Conservation (phyloP, 2,329 filamentous ascomycete species). For the Fusarium sp. region DNA sequence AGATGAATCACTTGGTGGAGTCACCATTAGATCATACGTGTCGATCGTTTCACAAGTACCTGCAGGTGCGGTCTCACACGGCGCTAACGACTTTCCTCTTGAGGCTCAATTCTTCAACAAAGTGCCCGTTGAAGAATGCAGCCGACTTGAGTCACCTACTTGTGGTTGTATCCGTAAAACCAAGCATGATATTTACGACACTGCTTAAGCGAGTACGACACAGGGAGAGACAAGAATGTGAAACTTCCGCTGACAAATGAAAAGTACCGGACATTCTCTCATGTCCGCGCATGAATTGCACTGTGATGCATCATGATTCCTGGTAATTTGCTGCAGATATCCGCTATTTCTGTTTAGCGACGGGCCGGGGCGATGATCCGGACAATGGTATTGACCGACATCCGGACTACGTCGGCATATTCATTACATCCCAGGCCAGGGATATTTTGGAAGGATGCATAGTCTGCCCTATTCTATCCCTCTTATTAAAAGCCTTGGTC, state of each 20-base stretch:
- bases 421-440: neutral
- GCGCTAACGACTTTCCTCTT: neutral
- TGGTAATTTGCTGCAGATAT: neutral
- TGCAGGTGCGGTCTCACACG: neutral
- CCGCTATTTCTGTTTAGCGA: constrained; percentile 5
- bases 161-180: too few relatives aligned
- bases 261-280: neutral
- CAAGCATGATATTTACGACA: neutral
- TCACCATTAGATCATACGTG: neutral
- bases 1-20: constrained; percentile 12
- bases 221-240: neutral
- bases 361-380: constrained; percentile 27
- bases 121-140: neutral
- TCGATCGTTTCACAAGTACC: constrained; percentile 21
- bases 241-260: neutral
- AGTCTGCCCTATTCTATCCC: too few relatives aligned
- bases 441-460: too few relatives aligned
- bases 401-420: neutral
- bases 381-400: constrained; percentile 21
- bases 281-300: constrained; percentile 9
- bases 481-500: neutral
- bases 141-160: neutral
- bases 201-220: neutral
- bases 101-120: neutral
- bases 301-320: neutral